Evolutionary conservation across 2,329 filamentous ascomycete genomes (phyloP).

Genomic region (Aspergillus novofumigatus): DNA sequence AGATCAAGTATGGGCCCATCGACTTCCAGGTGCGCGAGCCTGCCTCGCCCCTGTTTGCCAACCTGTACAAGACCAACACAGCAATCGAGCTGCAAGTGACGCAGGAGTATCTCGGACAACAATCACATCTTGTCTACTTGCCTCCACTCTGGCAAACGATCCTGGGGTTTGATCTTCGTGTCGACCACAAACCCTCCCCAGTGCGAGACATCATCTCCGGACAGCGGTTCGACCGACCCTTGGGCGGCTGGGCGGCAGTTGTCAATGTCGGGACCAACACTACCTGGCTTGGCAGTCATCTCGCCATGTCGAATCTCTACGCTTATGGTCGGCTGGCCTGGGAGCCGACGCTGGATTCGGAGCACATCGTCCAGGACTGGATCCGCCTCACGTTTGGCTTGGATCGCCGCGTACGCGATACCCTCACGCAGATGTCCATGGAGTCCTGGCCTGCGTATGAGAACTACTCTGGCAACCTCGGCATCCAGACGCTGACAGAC

Average conservation of each 20-base stretch:
- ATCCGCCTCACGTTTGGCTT: conserved; percentile 62
- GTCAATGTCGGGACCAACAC: conserved; percentile 63
- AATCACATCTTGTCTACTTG: conserved; percentile 64
- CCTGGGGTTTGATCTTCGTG: conserved; percentile 62
- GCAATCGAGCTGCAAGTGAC: conserved; percentile 64
- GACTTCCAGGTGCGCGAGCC: conserved; percentile 71
- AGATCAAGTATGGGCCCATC: conserved; percentile 71
- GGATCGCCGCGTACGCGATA: conserved; percentile 52
- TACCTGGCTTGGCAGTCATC: conserved; percentile 66
- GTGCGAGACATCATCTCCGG: conserved; percentile 61
- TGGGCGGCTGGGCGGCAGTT: conserved; percentile 63
- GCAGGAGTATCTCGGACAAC: conserved; percentile 69
- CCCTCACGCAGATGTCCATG: conserved; percentile 61
- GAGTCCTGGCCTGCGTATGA: conserved; percentile 68
- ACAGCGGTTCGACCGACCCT: conserved; percentile 52
- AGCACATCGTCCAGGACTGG: conserved; percentile 60
- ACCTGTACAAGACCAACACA: conserved; percentile 44
- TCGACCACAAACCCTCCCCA: conserved; percentile 53
- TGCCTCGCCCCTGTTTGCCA: conserved; percentile 59
- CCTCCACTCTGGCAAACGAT: conserved; percentile 66
- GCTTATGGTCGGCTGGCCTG: conserved; percentile 65
- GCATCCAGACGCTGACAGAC: conserved; percentile 65
- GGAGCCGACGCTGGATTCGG: conserved; percentile 51
- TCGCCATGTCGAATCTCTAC: conserved; percentile 69
- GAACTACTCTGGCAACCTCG: conserved; percentile 66